phyloP scores from a whole-genome alignment of 495 filamentous ascomycete species.

The Ramalina intermedia region DNA sequence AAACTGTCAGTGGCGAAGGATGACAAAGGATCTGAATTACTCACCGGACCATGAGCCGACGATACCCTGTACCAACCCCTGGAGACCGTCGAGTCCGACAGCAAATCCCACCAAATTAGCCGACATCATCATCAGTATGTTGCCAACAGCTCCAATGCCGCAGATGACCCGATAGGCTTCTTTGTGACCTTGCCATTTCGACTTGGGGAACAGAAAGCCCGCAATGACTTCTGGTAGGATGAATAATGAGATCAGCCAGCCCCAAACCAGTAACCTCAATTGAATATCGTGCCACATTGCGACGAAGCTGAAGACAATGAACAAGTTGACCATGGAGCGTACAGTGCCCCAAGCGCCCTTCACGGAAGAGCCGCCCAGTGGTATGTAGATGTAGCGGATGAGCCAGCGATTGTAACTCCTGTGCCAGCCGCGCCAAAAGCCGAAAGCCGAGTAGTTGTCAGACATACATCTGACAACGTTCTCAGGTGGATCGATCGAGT shows the following conservation, averaged over 20 bases:
- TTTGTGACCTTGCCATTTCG: conserved; percentile 50
- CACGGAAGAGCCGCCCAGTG: conserved; percentile 54
- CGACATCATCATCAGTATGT: conserved; percentile 88
- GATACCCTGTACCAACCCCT: conserved; percentile 58
- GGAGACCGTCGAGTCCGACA: conserved; percentile 74
- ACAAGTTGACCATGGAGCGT: conserved; percentile 50
- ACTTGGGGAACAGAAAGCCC: conserved; percentile 51
- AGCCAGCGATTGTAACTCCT: conserved; percentile 88
- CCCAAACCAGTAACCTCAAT: conserved; percentile 85
- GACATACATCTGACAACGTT: conserved; percentile 97
- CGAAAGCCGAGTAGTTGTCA: conserved; percentile 82
- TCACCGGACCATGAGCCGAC: conserved; percentile 56
- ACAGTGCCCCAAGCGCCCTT: conserved; percentile 26
- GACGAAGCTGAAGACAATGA: conserved; percentile 91
- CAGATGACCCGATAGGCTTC: conserved; percentile 65
- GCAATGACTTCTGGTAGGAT: conserved; percentile 77
- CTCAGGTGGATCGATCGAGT: conserved; percentile 88
- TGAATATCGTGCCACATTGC: conserved; percentile 97
- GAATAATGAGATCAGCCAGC: conserved; percentile 89
- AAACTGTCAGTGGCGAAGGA: not conserved
- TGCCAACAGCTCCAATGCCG: conserved; percentile 72
- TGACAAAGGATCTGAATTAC: conserved; percentile 4
- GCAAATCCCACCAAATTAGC: conserved; percentile 94
- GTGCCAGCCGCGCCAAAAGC: conserved; percentile 96
- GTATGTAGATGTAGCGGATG: conserved; percentile 86